Percentiles rank a stretch among this genome's conserved stretches.
Evolutionary conservation across 2,329 filamentous ascomycete genomes (phyloP).

Genomic region (Chrysoporthe cubensis): DNA sequence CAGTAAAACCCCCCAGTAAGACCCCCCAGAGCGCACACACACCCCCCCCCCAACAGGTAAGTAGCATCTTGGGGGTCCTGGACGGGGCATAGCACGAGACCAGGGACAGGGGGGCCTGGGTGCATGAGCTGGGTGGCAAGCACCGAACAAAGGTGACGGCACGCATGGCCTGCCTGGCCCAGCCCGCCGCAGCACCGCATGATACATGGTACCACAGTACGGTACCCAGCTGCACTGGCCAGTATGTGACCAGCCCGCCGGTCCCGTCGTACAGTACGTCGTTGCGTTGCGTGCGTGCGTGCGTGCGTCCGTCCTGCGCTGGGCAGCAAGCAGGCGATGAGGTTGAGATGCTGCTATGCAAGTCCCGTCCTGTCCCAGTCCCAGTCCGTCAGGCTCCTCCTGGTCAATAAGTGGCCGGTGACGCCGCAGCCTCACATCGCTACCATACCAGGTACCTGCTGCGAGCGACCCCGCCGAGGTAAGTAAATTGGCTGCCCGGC

Average conservation of each 20-base stretch:
- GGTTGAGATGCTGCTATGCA: background rate
- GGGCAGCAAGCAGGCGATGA: too few species aligned
- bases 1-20: background rate
- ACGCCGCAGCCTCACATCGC: conserved; percentile 3
- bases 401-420: conserved; percentile 3
- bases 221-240: too few species aligned
- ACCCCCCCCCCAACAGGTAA: too few species aligned
- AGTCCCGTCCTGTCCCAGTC: background rate
- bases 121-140: background rate
- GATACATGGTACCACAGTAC: background rate
- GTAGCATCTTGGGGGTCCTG: background rate
- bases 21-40: too few species aligned
- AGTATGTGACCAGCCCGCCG: too few species aligned
- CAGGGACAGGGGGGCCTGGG: background rate
- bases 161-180: background rate
- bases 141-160: conserved; percentile 24
- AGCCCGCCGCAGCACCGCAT: background rate
- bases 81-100: background rate
- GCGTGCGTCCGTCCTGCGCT: too few species aligned
- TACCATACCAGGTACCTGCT: background rate
- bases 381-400: background rate
- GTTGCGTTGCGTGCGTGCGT: too few species aligned
- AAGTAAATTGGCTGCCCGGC: too few species aligned
- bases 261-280: too few species aligned
- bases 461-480: background rate